A percentile compares a stretch with the other conserved stretches of the same genome.
Conservation (phyloP, 805 yeast genomes). For the Priceomyces castillae region DNA sequence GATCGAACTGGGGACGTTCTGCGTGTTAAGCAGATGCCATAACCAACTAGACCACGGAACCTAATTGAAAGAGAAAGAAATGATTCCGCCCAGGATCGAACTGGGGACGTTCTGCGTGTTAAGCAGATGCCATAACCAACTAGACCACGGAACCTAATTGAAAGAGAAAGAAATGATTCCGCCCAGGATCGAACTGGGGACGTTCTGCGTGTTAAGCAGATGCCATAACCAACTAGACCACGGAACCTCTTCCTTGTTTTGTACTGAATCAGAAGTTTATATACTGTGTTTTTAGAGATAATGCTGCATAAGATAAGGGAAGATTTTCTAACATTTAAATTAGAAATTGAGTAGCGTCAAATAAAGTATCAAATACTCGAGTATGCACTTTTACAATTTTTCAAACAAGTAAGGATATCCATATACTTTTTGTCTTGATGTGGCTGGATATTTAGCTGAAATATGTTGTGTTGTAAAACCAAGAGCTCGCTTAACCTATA, state of each 20-base stretch:
- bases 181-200: conserved; percentile 99
- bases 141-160: conserved; percentile 73
- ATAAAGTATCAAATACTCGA: too few species aligned
- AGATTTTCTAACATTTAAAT: too few species aligned
- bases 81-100: conserved; percentile 99
- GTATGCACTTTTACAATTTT: too few species aligned
- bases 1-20: conserved; percentile 99
- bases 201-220: conserved; percentile 99
- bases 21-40: conserved; percentile 99
- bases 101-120: conserved; percentile 99
- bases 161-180: conserved; percentile 73
- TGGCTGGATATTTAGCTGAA: too few species aligned
- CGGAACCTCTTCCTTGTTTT: conserved; percentile 25
- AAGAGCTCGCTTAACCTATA: too few species aligned
- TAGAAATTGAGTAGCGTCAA: too few species aligned
- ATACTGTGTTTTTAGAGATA: too few species aligned
- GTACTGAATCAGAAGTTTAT: too few species aligned
- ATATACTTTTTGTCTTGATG: too few species aligned
- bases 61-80: conserved; percentile 28
- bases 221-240: conserved; percentile 99
- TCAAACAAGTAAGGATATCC: too few species aligned
- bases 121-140: conserved; percentile 99
- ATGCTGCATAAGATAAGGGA: too few species aligned
- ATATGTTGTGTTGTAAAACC: too few species aligned
- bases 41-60: conserved; percentile 95